Evolutionary conservation across 169 alveolate species (phyloP), one percentile per base, ranked within the genome.

Genomic region (Cryptosporidium sp.): DNA sequence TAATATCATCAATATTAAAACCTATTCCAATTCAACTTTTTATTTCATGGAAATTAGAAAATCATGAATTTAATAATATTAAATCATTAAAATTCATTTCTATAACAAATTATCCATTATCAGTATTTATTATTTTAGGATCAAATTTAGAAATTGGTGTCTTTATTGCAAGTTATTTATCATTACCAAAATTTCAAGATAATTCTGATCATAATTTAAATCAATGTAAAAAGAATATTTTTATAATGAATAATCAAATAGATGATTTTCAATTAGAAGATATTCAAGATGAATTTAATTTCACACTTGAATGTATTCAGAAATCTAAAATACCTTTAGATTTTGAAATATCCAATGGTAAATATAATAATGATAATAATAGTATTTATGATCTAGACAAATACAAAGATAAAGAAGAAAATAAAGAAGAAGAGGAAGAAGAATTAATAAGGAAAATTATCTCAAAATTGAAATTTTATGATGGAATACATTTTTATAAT

Each of bases 81-180:
- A 62, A 60, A 18, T 62, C 69, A 16, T 2, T 33, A 29, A 80
- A 62, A 16, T 26, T 80, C 2, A 33, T 60, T 14, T 80, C 39
- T 2, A 31, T 80, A 6, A 80, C 89, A 29, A 80, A 80, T 80
- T 44, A 44, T 45, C 89, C 89, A 62, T 10, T 80, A 61, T 42
- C 69, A 16, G 89, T 80, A 26, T 80, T 58, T 44, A n/a, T 62
- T 16, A 65, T 80, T 16, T 21, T 61, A n/a, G 58, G 51, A n/a
- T 80, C 89, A 2, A 65, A 80, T 39, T 33, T 60, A 3, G 58
- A 42, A 26, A 80, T 80, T 39, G 89, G 89, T 10, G 9, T 80
- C 2, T 80, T 80, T 48, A 80, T 45, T 12, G 18, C 69, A 16
- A 65, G 89, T 21, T 80, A 42, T 23, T 80, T 62, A 37, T 62